A percentile compares a stretch with the other conserved stretches of the same genome.
Conservation (phyloP, 495 filamentous ascomycete genomes). For the Tuber brumale region DNA sequence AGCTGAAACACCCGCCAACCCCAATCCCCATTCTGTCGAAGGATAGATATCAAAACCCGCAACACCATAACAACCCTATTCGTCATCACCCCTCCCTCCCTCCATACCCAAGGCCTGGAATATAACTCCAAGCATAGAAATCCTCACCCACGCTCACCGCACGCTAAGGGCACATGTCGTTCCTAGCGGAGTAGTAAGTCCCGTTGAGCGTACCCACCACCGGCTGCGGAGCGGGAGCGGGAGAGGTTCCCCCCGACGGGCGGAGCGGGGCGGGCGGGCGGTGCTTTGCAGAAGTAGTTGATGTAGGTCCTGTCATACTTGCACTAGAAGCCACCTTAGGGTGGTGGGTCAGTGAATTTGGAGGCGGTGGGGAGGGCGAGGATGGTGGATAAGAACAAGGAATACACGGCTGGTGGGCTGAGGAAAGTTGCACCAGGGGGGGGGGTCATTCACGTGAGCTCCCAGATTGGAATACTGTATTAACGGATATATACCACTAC, state of each 20-base stretch:
- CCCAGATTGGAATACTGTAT: too few relatives aligned
- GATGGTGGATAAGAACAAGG: too few relatives aligned
- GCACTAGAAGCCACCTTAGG: slow-evolving; percentile 51
- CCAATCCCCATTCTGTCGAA: background rate
- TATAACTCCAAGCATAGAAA: slow-evolving; percentile 56
- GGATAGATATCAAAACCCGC: slow-evolving; percentile 8
- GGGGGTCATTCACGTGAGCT: too few relatives aligned
- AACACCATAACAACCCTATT: slow-evolving; percentile 25
- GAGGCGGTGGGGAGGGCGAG: too few relatives aligned
- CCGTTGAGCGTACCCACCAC: slow-evolving; percentile 48
- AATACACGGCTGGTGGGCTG: background rate
- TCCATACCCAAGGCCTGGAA: slow-evolving; percentile 50
- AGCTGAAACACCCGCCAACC: slow-evolving; percentile 43
- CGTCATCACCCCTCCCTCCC: slow-evolving; percentile 34
- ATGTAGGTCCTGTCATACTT: slow-evolving; percentile 50
- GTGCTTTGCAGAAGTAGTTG: slow-evolving; percentile 53
- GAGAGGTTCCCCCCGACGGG: slow-evolving; percentile 53
- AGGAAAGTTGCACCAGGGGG: too few relatives aligned
- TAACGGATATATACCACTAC: too few relatives aligned
- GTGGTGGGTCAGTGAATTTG: too few relatives aligned
- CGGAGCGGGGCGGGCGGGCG: slow-evolving; percentile 50
- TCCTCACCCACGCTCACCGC: slow-evolving; percentile 55
- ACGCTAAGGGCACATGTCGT: slow-evolving; percentile 55
- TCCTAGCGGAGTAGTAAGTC: slow-evolving; percentile 53
- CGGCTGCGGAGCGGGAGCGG: slow-evolving; percentile 51